phyloP scores from a whole-genome alignment of 2,329 filamentous ascomycete genomes.

The Exophiala oligosperma region DNA sequence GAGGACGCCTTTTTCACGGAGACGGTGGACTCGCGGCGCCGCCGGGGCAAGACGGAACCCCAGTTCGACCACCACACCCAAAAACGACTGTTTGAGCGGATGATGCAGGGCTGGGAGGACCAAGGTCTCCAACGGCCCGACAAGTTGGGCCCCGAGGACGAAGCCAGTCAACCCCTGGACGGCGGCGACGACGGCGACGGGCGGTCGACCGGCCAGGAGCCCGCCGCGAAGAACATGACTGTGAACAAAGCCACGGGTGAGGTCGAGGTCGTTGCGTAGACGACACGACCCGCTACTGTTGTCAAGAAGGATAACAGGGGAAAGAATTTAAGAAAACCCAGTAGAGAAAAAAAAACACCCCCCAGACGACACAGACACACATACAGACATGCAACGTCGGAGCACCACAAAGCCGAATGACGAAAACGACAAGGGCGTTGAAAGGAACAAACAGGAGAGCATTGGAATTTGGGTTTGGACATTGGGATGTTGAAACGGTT shows the following conservation, averaged over 20 bases:
- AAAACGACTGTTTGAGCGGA: slow-evolving; percentile 39
- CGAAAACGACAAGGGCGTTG: too few relatives aligned
- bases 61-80: slow-evolving; percentile 39
- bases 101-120: slow-evolving; percentile 45
- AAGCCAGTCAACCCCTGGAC: neutral
- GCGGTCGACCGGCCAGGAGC: slow-evolving; percentile 3
- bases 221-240: slow-evolving; percentile 10
- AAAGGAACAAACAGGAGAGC: too few relatives aligned
- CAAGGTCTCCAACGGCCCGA: slow-evolving; percentile 38
- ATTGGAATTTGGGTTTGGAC: too few relatives aligned
- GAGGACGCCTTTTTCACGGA: slow-evolving; percentile 45
- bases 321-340: too few relatives aligned
- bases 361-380: too few relatives aligned
- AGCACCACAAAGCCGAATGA: too few relatives aligned
- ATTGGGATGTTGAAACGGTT: too few relatives aligned
- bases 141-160: slow-evolving; percentile 7
- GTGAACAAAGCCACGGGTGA: neutral
- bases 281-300: too few relatives aligned
- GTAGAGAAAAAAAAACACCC: too few relatives aligned
- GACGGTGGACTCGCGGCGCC: slow-evolving; percentile 42
- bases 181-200: neutral
- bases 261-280: neutral
- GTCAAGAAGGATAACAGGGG: neutral
- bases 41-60: slow-evolving; percentile 40
- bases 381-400: too few relatives aligned